Evolutionary conservation across 192 early-diverging fungal species (phyloP), one percentile per base, ranked within the genome.

Genomic region (Entomortierella lignicola): DNA sequence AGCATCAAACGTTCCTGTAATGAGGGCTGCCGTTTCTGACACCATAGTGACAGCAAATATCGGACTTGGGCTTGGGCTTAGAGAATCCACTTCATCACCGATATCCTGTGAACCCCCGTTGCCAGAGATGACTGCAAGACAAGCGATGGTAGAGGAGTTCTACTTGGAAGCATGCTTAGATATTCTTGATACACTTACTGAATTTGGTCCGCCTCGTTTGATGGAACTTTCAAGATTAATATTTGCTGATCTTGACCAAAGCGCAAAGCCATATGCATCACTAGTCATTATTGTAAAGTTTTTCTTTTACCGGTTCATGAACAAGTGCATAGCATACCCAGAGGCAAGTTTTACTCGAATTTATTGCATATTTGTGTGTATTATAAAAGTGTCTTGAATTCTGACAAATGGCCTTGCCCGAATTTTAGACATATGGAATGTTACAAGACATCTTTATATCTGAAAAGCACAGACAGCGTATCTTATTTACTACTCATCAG

Each of bases 221-320:
- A 53, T 83, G 34, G 69, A 72, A 27, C 60, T 83, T 13, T 72
- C 75, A 0, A 56, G 62, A 27, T 37, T 64, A 50, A 68, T 83
- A 20, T 64, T 79, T 37, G 55, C 31, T 13, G 63, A 77, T 17
- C 8, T 83, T 17, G 59, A 75, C 31, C 54, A 57, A 32, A 48
- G 53, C n/a, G 43, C 62, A 17, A 75, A 55, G 30, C 48, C 67
- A 20, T 77, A 83, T 41, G 82, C 82, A 8, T 77, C 68, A 26
- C 21, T 77, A 52, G 64, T 83, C 27, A 70, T 83, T 26, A 55
- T 77, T 25, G 75, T 83, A 60, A 75, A 83, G 37, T 83, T 75
- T 50, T 83, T 83, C 65, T 83, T 80, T 53, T 77, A 77, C 21
- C 68, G 73, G 15, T 83, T 83, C 56, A 71, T 83, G 69, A 77